phyloP scores from a whole-genome alignment of 352 stramenopile genomes.

The Phytophthora vignae region DNA sequence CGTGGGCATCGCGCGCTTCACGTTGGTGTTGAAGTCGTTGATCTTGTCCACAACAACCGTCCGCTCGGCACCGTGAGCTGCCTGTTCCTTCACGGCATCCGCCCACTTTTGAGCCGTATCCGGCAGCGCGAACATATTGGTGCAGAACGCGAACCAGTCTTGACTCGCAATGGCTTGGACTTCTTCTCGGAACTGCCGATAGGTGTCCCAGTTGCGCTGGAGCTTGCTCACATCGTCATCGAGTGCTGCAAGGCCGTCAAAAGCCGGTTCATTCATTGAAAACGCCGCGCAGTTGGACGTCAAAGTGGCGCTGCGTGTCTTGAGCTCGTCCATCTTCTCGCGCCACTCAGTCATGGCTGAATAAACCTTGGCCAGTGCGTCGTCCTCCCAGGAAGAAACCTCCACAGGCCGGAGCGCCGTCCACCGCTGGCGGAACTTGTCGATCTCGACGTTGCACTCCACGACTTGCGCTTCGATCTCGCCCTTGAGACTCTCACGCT shows the following conservation, averaged over 20 bases:
- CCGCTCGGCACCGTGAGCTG: slow-evolving; percentile 50
- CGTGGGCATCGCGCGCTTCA: slow-evolving; percentile 91
- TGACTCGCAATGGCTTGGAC: slow-evolving; percentile 68
- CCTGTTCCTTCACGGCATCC: slow-evolving; percentile 82
- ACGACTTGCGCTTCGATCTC: slow-evolving; percentile 91
- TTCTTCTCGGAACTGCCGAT: slow-evolving; percentile 89
- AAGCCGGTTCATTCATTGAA: slow-evolving; percentile 81
- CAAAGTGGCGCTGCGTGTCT: slow-evolving; percentile 62
- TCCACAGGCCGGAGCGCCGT: slow-evolving; percentile 86
- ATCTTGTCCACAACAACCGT: slow-evolving; percentile 82
- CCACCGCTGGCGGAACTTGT: slow-evolving; percentile 93
- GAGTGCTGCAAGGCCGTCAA: slow-evolving; percentile 83
- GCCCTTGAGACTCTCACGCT: slow-evolving; percentile 91
- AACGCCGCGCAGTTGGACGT: slow-evolving; percentile 90
- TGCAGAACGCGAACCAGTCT: slow-evolving; percentile 96
- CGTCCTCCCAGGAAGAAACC: slow-evolving; percentile 79
- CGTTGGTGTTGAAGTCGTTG: slow-evolving; percentile 75
- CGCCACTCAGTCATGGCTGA: slow-evolving; percentile 86
- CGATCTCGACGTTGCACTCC: slow-evolving; percentile 89
- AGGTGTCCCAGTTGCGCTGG: slow-evolving; percentile 85
- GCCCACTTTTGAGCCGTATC: slow-evolving; percentile 93
- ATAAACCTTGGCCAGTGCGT: slow-evolving; percentile 82
- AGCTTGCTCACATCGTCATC: slow-evolving; percentile 80
- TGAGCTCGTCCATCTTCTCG: slow-evolving; percentile 81
- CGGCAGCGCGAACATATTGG: slow-evolving; percentile 93